Evolutionary conservation across 179 eudicot species (phyloP).

Genomic region (Gypsophila paniculata): DNA sequence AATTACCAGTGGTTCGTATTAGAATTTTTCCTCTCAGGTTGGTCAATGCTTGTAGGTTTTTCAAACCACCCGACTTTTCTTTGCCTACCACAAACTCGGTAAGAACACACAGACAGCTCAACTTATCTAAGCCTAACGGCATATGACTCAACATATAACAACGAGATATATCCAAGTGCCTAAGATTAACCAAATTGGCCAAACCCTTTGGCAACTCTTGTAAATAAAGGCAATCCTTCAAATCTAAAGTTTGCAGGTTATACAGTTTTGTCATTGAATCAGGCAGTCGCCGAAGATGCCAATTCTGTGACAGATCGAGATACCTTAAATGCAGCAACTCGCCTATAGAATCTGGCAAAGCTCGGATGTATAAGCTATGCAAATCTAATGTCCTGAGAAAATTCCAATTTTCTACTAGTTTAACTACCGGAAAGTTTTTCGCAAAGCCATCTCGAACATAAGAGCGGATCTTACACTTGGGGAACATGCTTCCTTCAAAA

Average conservation of each 20-base stretch:
- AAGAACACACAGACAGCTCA: background rate
- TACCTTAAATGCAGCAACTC: slow-evolving; percentile 25
- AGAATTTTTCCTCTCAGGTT: slow-evolving; percentile 3
- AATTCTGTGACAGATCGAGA: slow-evolving; percentile 12
- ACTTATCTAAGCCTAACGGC: slow-evolving; percentile 8
- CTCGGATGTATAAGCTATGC: background rate
- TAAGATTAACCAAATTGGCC: slow-evolving; percentile 18
- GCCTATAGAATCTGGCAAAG: slow-evolving; percentile 15
- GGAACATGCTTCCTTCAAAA: no score
- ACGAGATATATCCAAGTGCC: background rate
- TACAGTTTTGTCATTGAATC: slow-evolving; percentile 20
- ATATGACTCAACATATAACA: background rate
- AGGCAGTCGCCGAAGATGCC: slow-evolving; percentile 14
- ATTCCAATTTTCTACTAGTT: background rate
- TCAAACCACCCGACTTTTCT: no score
- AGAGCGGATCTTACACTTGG: no score
- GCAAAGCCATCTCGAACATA: no score
- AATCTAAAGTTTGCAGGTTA: slow-evolving; percentile 26
- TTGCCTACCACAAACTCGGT: background rate
- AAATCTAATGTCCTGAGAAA: slow-evolving; percentile 24
- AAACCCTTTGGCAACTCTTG: slow-evolving; percentile 13
- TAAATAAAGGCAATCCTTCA: slow-evolving; percentile 6
- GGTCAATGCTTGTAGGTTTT: no score
- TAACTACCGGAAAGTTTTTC: no score
- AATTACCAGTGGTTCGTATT: no score